phyloP scores from a whole-genome alignment of 2,329 filamentous ascomycete genomes.

The Anthostomella pinea region DNA sequence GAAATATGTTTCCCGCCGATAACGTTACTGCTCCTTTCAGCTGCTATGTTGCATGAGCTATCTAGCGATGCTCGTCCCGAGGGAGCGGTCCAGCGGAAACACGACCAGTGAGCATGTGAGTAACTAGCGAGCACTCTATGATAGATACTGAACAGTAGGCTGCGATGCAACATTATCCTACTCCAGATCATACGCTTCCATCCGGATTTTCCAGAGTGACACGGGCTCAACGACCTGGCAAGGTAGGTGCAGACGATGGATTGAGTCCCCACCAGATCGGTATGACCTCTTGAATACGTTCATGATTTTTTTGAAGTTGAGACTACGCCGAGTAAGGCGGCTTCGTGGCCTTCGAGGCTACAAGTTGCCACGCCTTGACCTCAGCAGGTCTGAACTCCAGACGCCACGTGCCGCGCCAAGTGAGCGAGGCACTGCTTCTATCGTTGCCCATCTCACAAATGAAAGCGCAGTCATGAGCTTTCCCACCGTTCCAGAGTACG shows the following conservation, averaged over 20 bases:
- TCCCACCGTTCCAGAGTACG: slow-evolving; percentile 34
- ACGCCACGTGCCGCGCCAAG: slow-evolving; percentile 34
- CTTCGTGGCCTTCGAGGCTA: slow-evolving; percentile 20
- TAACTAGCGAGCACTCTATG: no score
- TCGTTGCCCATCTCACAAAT: slow-evolving; percentile 27
- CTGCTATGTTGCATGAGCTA: no score
- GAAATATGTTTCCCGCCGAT: no score
- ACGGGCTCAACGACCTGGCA: slow-evolving; percentile 30
- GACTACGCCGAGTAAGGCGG: slow-evolving; percentile 6
- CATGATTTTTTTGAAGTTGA: slow-evolving; percentile 23
- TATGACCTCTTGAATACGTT: slow-evolving; percentile 20
- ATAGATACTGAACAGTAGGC: no score
- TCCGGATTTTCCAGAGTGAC: slow-evolving; percentile 34
- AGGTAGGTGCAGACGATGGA: slow-evolving; percentile 30
- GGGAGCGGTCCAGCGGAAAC: no score
- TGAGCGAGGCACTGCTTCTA: slow-evolving; percentile 24
- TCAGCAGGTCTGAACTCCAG: slow-evolving; percentile 24
- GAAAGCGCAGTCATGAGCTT: slow-evolving; percentile 31
- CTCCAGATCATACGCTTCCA: no score
- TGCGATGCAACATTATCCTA: no score
- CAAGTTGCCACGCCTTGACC: slow-evolving; percentile 24
- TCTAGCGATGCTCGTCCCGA: no score
- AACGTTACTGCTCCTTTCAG: no score
- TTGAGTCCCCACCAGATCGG: slow-evolving; percentile 32
- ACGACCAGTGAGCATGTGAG: no score